These are phyloP conservation scores for Barnettozyma salicaria DNA, from an alignment of 805 yeast species.

Conservation along the genomic window DNA sequence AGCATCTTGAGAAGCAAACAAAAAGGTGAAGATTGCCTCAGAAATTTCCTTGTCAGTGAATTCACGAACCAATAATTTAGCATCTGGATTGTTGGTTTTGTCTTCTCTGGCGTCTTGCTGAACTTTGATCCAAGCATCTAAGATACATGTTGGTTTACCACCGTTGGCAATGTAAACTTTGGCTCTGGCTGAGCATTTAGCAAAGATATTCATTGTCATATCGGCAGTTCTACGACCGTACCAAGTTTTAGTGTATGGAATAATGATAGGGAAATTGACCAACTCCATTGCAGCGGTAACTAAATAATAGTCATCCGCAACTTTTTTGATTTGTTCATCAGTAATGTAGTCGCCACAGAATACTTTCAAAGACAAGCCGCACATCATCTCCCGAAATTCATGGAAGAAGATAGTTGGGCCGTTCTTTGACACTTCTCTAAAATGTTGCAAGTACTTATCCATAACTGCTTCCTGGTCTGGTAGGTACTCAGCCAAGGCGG, in stretches of 20 bases:
- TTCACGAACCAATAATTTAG: slow-evolving; percentile 64
- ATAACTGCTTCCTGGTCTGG: slow-evolving; percentile 81
- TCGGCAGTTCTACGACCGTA: slow-evolving; percentile 92
- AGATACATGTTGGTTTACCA: slow-evolving; percentile 77
- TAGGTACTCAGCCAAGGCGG: slow-evolving; percentile 76
- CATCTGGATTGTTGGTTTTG: slow-evolving; percentile 43
- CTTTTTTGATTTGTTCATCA: slow-evolving; percentile 78
- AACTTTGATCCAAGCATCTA: slow-evolving; percentile 91
- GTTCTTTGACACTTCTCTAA: slow-evolving; percentile 50
- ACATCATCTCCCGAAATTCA: slow-evolving; percentile 91
- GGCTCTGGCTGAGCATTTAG: slow-evolving; percentile 80
- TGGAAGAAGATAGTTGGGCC: slow-evolving; percentile 80
- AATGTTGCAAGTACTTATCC: slow-evolving; percentile 72
- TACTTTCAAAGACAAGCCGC: slow-evolving; percentile 87
- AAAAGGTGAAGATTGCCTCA: slow-evolving; percentile 92
- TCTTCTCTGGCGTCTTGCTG: slow-evolving; percentile 66
- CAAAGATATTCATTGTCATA: slow-evolving; percentile 88
- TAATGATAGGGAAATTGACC: slow-evolving; percentile 94
- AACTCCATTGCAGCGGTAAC: slow-evolving; percentile 95
- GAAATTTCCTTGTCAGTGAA: slow-evolving; percentile 89
- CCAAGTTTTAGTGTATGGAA: slow-evolving; percentile 98
- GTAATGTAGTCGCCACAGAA: slow-evolving; percentile 95
- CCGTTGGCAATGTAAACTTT: slow-evolving; percentile 73
- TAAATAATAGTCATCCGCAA: slow-evolving; percentile 88
- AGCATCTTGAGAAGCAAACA: slow-evolving; percentile 98